A percentile compares a stretch with the other conserved stretches of the same genome.
phyloP scores from a whole-genome alignment of 768 basidiomycete species.

The Psilocybe sp. region DNA sequence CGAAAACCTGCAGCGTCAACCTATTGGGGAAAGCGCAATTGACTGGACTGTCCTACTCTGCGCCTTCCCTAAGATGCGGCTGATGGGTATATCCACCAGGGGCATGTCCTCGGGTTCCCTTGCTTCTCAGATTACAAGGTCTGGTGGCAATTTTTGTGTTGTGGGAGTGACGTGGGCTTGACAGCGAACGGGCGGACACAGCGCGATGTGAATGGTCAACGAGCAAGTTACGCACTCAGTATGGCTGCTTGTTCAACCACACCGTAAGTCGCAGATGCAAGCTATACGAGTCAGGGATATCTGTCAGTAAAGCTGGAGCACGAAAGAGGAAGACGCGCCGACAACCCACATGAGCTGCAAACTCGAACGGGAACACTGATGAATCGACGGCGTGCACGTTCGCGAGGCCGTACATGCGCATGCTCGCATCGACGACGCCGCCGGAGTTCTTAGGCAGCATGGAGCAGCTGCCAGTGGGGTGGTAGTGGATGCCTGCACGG shows the following conservation, averaged over 20 bases:
- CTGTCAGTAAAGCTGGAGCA: background rate
- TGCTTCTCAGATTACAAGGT: too few species aligned
- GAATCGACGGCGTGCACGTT: constrained; percentile 61
- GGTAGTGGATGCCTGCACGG: constrained; percentile 52
- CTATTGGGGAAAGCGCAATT: too few species aligned
- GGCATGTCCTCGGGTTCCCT: too few species aligned
- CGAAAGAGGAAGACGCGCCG: background rate
- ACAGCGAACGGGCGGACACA: too few species aligned
- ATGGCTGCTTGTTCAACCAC: constrained; percentile 25
- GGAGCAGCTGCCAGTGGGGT: constrained; percentile 40
- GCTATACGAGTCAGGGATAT: constrained; percentile 9
- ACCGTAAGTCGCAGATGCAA: constrained; percentile 26
- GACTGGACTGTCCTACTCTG: too few species aligned
- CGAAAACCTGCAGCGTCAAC: too few species aligned
- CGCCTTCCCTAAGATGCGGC: too few species aligned
- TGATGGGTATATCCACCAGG: too few species aligned
- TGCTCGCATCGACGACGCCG: constrained; percentile 27
- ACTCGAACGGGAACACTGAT: constrained; percentile 50
- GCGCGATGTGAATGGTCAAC: too few species aligned
- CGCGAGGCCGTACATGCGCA: constrained; percentile 29
- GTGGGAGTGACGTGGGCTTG: too few species aligned
- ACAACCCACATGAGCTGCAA: constrained; percentile 30
- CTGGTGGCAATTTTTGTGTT: too few species aligned
- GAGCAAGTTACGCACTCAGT: too few species aligned
- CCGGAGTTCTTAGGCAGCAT: constrained; percentile 28